Evolutionary conservation across 169 alveolate genomes (phyloP).

Genomic region (Cryptosporidium parvum): DNA sequence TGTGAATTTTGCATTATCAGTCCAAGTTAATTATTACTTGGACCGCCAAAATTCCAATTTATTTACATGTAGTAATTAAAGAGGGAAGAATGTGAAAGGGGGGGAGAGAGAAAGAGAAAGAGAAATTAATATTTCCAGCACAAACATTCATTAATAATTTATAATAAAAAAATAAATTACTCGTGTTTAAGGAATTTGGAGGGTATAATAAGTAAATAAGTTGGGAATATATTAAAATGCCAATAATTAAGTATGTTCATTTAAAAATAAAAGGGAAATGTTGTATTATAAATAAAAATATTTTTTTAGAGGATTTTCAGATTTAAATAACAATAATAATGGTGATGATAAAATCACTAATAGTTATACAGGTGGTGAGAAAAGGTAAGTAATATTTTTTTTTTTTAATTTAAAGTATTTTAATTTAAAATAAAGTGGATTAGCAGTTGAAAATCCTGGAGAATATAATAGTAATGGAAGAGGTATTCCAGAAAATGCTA

Average conservation of each 20-base stretch:
- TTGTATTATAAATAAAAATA: background rate
- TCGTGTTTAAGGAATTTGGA: background rate
- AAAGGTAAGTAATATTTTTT: constrained; percentile 58
- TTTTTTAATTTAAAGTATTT: background rate
- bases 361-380: constrained; percentile 88
- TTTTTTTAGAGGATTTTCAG: constrained; percentile 55
- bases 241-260: constrained; percentile 35
- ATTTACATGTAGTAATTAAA: background rate
- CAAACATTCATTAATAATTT: no score
- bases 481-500: constrained; percentile 80
- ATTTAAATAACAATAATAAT: constrained; percentile 27
- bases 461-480: constrained; percentile 76
- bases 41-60: background rate
- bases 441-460: constrained; percentile 85
- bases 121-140: background rate
- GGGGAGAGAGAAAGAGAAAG: background rate
- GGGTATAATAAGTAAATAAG: background rate
- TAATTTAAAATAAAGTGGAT: constrained; percentile 76
- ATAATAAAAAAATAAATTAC: background rate
- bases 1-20: no score
- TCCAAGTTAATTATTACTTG: background rate
- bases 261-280: no score
- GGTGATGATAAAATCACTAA: constrained; percentile 80
- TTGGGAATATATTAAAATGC: constrained; percentile 3
- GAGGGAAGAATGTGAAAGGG: background rate